Evolutionary conservation across 768 basidiomycete genomes (phyloP).

Genomic region (Kwoniella sp.): DNA sequence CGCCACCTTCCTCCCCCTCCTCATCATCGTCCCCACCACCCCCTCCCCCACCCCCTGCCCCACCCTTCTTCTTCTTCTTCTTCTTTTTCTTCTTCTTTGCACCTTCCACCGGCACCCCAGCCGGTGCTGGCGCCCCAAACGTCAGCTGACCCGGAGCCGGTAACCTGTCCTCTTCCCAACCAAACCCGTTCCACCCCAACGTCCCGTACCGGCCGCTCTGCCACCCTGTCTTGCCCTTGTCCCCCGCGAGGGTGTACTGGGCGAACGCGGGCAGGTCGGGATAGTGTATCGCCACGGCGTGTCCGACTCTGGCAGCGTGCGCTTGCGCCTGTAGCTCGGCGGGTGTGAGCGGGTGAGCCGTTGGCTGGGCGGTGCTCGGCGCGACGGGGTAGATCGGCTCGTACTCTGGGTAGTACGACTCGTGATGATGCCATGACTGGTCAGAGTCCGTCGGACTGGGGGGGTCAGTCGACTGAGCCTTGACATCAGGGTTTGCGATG

Average conservation of each 20-base stretch:
- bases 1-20: not conserved
- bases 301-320: slow-evolving; percentile 21
- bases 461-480: not conserved
- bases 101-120: not conserved
- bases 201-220: slow-evolving; percentile 10
- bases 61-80: not conserved
- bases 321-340: slow-evolving; percentile 20
- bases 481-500: not conserved
- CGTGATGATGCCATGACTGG: slow-evolving; percentile 36
- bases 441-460: slow-evolving; percentile 8
- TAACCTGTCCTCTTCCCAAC: slow-evolving; percentile 32
- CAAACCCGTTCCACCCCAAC: slow-evolving; percentile 37
- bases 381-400: slow-evolving; percentile 16
- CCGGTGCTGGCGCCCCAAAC: slow-evolving; percentile 17
- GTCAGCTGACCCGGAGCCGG: slow-evolving; percentile 25
- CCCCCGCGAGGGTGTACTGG: slow-evolving; percentile 22
- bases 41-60: not conserved
- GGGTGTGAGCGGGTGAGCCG: slow-evolving; percentile 10
- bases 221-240: slow-evolving; percentile 17
- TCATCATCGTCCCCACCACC: not conserved
- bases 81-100: not conserved
- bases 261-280: slow-evolving; percentile 31
- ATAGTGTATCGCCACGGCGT: slow-evolving; percentile 30
- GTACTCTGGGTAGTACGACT: slow-evolving; percentile 39
- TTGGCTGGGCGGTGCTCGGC: slow-evolving; percentile 1